Base-by-base conservation (phyloP, 2,329 filamentous ascomycete species). In the Nigrograna mackinnonii region DNA sequence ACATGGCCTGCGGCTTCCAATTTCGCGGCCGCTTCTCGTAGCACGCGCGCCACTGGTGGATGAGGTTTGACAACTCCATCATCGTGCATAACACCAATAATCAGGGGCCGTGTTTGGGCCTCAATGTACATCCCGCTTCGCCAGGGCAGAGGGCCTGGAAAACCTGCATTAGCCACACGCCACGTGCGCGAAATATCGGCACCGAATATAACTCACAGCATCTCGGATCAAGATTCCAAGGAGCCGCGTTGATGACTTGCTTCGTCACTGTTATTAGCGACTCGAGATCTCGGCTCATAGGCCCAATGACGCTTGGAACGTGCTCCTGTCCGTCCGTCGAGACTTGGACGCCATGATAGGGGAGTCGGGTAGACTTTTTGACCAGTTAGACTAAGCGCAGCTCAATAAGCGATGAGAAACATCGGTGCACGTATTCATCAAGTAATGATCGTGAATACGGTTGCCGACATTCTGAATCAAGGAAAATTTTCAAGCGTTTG, bases 301-400 rank as follows among this genome's bases (percentile, higher is more conserved):
- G 83, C 0, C 83, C 82, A n/a, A 84, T 66, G 0, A 80, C 74
- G 0, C 82, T 85, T 2, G 82, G 82, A 0, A 85, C 78, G 59
- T 85, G 81, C 42, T 84, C 79, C 53, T 85, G 82, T 2, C 83
- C 81, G 30, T 84, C 80, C 0, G 79, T 84, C 0, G 81, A 83
- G 0, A 85, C 82, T 0, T 79, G 72, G 0, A 82, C 79, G 0
- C 80, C 81, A 11, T 72, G 57, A 37, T 85, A 85, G 0, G 83
- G 80, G 1, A 84, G 57, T 5, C 82, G 73, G 2, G 72, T 70
- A 49, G 77, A 83, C 79, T 83, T 22, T n/a, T n/a, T n/a, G n/a
- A n/a, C n/a, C n/a, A n/a, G n/a, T n/a, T n/a, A n/a, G n/a, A n/a
- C n/a, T 46, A 30, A 43, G 39, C 20, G 20, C 7, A 28, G 16